These are phyloP conservation scores for Ottelia alismoides DNA, from an alignment of 106 monocot genomes.

Conservation along the genomic window DNA sequence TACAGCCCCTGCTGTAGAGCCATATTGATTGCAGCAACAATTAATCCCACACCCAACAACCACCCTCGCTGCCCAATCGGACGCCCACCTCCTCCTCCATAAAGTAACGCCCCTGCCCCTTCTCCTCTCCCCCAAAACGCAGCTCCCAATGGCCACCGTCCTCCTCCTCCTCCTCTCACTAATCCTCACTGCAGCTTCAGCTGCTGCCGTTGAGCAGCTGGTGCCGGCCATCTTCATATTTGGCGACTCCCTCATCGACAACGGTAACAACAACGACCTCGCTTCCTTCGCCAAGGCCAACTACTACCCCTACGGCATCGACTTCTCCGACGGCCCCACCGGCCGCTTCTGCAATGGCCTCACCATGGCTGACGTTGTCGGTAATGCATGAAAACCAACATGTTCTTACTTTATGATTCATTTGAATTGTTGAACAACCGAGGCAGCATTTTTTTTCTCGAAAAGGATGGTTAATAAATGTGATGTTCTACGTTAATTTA, in stretches of 20 bases:
- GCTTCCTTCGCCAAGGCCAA: slow-evolving; percentile 85
- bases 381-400: slow-evolving; percentile 13
- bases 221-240: slow-evolving; percentile 94
- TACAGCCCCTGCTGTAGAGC: no score
- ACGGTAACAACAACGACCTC: slow-evolving; percentile 85
- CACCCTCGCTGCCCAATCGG: slow-evolving; percentile 7
- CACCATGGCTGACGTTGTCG: slow-evolving; percentile 82
- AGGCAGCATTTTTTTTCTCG: background rate
- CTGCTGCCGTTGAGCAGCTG: slow-evolving; percentile 7
- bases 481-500: background rate
- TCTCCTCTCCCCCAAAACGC: background rate
- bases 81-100: slow-evolving; percentile 7
- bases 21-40: background rate
- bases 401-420: background rate
- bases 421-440: background rate
- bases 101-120: background rate
- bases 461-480: background rate
- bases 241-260: slow-evolving; percentile 89
- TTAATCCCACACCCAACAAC: slow-evolving; percentile 3
- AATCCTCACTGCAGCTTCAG: background rate
- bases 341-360: slow-evolving; percentile 95
- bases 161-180: background rate
- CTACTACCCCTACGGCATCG: slow-evolving; percentile 92
- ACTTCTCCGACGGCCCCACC: slow-evolving; percentile 74
- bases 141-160: background rate